Percentiles rank a stretch among this genome's conserved stretches.
Conservation (phyloP, 1,284 basidiomycete species). For the Cryptococcus floricola region DNA sequence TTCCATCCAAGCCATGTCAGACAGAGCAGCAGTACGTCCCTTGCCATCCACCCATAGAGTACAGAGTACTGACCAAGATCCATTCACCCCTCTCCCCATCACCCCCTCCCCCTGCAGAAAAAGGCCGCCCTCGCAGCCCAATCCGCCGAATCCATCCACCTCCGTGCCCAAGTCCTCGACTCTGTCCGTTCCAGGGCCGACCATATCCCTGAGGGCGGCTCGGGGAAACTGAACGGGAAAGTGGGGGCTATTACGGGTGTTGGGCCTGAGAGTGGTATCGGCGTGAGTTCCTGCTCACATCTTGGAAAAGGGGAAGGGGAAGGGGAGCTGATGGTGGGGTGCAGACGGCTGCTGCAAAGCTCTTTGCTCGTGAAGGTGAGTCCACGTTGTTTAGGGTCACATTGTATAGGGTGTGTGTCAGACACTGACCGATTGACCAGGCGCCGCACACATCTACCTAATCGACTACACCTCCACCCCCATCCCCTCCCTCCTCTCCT, state of each 20-base stretch:
- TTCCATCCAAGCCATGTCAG: no score
- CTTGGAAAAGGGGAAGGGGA: background rate
- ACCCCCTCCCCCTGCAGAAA: no score
- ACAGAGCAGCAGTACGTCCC: no score
- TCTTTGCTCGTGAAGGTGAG: constrained; percentile 74
- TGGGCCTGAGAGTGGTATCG: constrained; percentile 76
- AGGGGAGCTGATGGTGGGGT: background rate
- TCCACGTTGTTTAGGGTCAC: background rate
- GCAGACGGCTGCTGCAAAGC: constrained; percentile 1
- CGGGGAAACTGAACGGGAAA: background rate
- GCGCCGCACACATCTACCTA: constrained; percentile 77
- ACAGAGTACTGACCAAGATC: no score
- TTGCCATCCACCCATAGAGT: no score
- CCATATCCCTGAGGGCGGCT: background rate
- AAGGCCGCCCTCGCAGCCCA: no score
- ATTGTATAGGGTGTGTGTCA: background rate
- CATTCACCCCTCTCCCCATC: no score
- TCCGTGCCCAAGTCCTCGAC: background rate
- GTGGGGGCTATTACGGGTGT: constrained; percentile 66
- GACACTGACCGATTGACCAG: constrained; percentile 48
- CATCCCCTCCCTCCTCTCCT: constrained; percentile 67
- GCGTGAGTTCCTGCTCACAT: constrained; percentile 53
- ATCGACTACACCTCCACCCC: constrained; percentile 68
- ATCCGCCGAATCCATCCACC: no score
- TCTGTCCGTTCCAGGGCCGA: background rate